A percentile compares a stretch with the other conserved stretches of the same genome.
phyloP scores from a whole-genome alignment of 2,329 filamentous ascomycete species.

The Madurella mycetomatis region DNA sequence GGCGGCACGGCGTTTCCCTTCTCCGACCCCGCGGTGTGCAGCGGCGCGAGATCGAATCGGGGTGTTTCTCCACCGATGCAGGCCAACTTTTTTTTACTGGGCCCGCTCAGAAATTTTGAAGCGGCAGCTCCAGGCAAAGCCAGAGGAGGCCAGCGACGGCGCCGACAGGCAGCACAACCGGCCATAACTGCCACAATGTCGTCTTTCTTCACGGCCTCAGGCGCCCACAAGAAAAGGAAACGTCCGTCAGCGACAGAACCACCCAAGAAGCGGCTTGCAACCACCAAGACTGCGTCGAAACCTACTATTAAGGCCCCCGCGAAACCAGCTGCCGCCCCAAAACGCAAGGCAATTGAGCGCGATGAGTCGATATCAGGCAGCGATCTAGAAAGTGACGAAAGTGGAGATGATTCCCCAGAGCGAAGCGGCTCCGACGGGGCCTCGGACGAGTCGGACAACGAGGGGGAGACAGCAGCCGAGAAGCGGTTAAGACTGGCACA shows the following conservation, averaged over 20 bases:
- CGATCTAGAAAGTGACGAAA: conserved; percentile 65
- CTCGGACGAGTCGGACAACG: conserved; percentile 62
- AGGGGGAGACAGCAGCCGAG: conserved; percentile 85
- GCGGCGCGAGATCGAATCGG: conserved; percentile 6
- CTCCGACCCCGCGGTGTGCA: conserved; percentile 10
- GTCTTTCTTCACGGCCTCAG: conserved; percentile 90
- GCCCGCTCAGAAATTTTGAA: conserved; percentile 35
- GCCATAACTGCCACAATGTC: conserved; percentile 59
- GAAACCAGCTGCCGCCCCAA: conserved; percentile 36
- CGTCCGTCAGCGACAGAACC: conserved; percentile 51
- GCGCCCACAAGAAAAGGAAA: conserved; percentile 88
- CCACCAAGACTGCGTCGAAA: conserved; percentile 43
- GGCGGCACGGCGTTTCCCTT: conserved; percentile 16
- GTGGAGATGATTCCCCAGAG: conserved; percentile 34
- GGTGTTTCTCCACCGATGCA: conserved; percentile 23
- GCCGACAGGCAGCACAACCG: conserved; percentile 21
- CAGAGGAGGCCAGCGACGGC: conserved; percentile 21
- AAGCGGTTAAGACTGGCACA: conserved; percentile 82
- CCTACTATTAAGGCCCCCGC: conserved; percentile 38
- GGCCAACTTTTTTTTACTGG: conserved; percentile 24
- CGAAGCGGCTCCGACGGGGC: conserved; percentile 44
- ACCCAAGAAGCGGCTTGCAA: conserved; percentile 57
- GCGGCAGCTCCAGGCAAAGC: conserved; percentile 11
- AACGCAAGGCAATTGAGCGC: conserved; percentile 43
- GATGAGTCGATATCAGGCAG: conserved; percentile 71